A percentile compares a stretch with the other conserved stretches of the same genome.
Conservation (phyloP, 2,329 filamentous ascomycete genomes). For the Hymenoscyphus albidus region DNA sequence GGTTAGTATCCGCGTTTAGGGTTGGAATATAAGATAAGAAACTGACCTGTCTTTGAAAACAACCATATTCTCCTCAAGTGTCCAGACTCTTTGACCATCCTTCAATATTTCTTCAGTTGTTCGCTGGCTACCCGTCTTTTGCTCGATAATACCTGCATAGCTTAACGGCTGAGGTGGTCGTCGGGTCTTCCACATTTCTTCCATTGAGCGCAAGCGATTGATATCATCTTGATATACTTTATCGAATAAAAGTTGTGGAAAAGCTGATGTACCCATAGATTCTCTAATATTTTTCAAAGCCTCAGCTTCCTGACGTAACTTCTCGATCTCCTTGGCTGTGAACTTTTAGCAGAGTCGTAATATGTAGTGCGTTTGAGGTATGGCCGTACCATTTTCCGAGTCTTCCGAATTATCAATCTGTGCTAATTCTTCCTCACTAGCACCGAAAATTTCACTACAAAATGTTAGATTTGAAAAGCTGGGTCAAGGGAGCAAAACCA, state of each 20-base stretch:
- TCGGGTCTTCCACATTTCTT: conserved; percentile 93
- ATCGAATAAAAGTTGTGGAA: conserved; percentile 77
- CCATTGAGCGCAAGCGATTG: conserved; percentile 74
- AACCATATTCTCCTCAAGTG: conserved; percentile 73
- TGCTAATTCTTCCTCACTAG: conserved; percentile 78
- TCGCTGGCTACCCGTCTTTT: conserved; percentile 45
- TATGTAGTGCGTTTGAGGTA: background rate
- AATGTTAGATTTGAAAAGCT: conserved; percentile 30
- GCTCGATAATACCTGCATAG: conserved; percentile 57
- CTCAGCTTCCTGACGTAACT: conserved; percentile 77
- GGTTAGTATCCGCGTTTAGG: conserved; percentile 18
- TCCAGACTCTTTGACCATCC: conserved; percentile 76
- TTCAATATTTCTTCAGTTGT: conserved; percentile 52
- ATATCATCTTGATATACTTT: conserved; percentile 92
- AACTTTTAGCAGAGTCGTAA: background rate
- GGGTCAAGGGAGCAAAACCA: conserved; percentile 17
- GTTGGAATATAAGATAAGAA: background rate
- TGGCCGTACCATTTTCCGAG: conserved; percentile 65
- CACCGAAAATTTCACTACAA: conserved; percentile 76
- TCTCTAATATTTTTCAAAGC: conserved; percentile 79
- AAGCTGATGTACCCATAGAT: conserved; percentile 73
- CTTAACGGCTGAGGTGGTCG: conserved; percentile 69
- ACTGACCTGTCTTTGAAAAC: conserved; percentile 74
- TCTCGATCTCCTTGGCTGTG: conserved; percentile 73
- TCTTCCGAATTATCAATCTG: conserved; percentile 78